Evolutionary conservation across 305 asterid species (phyloP).

Genomic region (Solanum chacoense): DNA sequence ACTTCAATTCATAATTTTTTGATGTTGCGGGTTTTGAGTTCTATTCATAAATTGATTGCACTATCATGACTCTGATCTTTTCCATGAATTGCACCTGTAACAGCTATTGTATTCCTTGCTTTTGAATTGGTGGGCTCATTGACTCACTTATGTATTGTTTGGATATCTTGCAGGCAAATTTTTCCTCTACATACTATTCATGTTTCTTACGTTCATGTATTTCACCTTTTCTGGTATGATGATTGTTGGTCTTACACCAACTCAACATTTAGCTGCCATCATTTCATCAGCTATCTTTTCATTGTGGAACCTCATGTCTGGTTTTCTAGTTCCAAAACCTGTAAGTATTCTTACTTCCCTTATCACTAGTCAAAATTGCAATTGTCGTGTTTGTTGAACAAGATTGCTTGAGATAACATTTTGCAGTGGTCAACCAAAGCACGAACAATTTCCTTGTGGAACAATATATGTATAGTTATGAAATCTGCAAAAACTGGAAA

Average conservation of each 20-base stretch:
- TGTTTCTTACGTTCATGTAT: conserved; percentile 66
- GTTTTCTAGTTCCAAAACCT: neutral
- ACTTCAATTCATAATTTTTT: neutral
- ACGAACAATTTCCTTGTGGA: neutral
- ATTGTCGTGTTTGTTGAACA: neutral
- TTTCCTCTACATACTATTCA: conserved; percentile 40
- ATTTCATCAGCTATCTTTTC: conserved; percentile 16
- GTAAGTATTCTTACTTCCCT: neutral
- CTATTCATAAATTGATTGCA: neutral
- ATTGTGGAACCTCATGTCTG: neutral
- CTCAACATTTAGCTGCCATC: conserved; percentile 56
- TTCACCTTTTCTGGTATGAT: conserved; percentile 85
- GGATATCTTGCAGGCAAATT: conserved; percentile 17
- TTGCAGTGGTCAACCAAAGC: neutral
- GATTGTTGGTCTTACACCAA: conserved; percentile 78
- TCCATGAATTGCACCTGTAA: neutral
- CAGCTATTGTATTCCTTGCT: neutral
- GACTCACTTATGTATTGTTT: neutral
- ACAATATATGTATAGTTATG: neutral
- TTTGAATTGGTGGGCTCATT: neutral
- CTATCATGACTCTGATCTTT: neutral
- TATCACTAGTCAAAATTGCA: neutral
- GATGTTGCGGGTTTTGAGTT: neutral
- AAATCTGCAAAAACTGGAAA: neutral
- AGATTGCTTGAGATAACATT: neutral